Evolutionary conservation across 2,329 filamentous ascomycete species (phyloP).

Genomic region (Pestalotiopsis sp.): DNA sequence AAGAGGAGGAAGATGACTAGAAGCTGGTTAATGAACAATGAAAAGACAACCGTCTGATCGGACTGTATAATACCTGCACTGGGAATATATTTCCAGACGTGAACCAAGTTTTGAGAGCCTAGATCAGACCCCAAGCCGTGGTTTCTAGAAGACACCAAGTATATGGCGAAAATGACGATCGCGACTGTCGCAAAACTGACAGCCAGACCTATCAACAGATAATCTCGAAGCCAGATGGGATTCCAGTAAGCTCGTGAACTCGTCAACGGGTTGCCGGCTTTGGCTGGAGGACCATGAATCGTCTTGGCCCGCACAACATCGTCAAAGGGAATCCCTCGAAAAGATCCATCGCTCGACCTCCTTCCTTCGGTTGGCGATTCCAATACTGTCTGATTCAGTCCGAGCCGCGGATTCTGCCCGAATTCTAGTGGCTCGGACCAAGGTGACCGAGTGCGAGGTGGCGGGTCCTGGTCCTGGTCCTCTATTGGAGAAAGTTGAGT

Average conservation of each 20-base stretch:
- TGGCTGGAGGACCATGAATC: not conserved
- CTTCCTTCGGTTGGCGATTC: not conserved
- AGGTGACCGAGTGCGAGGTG: not conserved
- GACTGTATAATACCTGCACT: not conserved
- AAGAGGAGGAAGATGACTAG: not conserved
- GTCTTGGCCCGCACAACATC: not conserved
- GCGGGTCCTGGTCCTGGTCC: not conserved
- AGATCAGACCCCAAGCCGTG: not conserved
- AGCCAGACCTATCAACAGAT: not conserved
- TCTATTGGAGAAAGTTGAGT: not conserved
- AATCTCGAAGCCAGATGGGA: slow-evolving; percentile 3
- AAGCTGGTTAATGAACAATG: too few species aligned
- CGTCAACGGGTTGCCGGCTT: not conserved
- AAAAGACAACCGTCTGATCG: not conserved
- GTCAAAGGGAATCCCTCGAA: not conserved
- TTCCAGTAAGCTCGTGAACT: not conserved
- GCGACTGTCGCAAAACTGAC: not conserved
- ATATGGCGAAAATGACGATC: not conserved
- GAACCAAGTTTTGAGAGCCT: not conserved
- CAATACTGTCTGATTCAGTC: not conserved
- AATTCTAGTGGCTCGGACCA: not conserved
- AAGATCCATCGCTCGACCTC: not conserved
- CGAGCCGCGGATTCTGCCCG: not conserved
- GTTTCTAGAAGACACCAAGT: slow-evolving; percentile 2
- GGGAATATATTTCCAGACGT: slow-evolving; percentile 10